Evolutionary conservation across 1,139 yeast species (phyloP), one percentile per base, ranked within the genome.

Genomic region (Pichia sp.): DNA sequence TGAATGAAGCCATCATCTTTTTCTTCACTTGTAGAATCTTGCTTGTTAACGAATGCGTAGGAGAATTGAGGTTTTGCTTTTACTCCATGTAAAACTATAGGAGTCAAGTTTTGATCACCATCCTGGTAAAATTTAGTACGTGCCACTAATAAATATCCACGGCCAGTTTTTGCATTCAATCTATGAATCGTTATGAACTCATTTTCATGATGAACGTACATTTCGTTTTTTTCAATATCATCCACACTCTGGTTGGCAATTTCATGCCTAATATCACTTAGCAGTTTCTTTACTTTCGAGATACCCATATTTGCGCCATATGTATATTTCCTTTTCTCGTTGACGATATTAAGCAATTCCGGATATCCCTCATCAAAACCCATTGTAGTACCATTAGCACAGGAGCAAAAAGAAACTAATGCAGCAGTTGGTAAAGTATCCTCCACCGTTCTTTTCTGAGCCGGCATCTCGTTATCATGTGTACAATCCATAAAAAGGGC

Each of bases 401-500:
- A 88, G 0, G 96, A 85, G 62, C 98, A 92, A 70, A 93, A 82
- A 0, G 98, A 85, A 4, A 93, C 98, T 54, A 93, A 75, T 0
- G 97, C 99, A 3, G 97, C 97, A 62, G 87, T 93, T 13, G 97
- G 96, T 50, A 93, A 75, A 0, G 98, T 90, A 66, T 93, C 99
- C 68, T 92, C 97, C 1, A 90, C 86, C 0, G 97, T 90, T 67
- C 98, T 81, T 72, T 87, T 90, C 64, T 92, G 95, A 45, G 78
- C 79, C 2, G 98, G 96, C 42, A 84, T 85, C 70, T 90, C 95
- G 66, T 93, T 93, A 70, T 93, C 99, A 70, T 93, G 99, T 3
- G 98, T 92, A 66, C 97, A 92, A 69, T 93, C 99, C 97, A 93
- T 92, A 65, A 93, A 87, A 64, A 93, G 75, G 0, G 98, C 97